Evolutionary conservation across 2,329 filamentous ascomycete species (phyloP), one percentile per base, ranked within the genome.

Genomic region (Neopestalotiopsis clavispora): DNA sequence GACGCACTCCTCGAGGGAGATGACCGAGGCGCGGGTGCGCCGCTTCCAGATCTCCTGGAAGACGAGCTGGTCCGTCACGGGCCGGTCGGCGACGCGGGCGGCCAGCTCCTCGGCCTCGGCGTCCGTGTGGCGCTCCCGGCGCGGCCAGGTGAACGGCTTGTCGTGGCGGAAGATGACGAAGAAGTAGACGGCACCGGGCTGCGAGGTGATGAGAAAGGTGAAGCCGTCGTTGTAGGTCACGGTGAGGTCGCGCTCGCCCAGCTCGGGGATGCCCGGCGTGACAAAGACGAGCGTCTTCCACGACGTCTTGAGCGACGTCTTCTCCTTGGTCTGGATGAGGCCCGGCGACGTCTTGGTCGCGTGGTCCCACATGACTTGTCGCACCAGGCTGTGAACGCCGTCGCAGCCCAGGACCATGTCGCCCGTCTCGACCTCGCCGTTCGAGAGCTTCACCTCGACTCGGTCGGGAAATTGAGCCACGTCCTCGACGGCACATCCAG

Each of bases 1-100:
- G 2, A 79, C 73, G 23, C 74, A 76, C 72, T 82, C 80, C 65
- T 80, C 75, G 14, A 81, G 58, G 0, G 72, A 70, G 4, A 79
- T 72, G 28, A 81, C 68, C 4, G 72, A 69, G 5, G 69, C 74
- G 3, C 67, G 71, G 7, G 34, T 69, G 38, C 74, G 65, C 3
- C 65, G 66, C 52, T 74, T 64, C 70, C 74, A 79, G 5, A 82
- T 34, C 28, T 79, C 74, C 0, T 71, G 70, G 49, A 82, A 77
- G 4, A 70, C 76, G 14, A 77, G 12, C 0, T 69, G 71, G 1
- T 71, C 73, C 2, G 71, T 72, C 12, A 79, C 52, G 10, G 71
- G 68, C 38, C 74, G 69, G 40, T 75, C 69, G 30, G 67, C 72
- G 52, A 75, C 74, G 14, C 70, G 67, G 14, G 70, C 65, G 0